Base-by-base conservation (phyloP, 495 filamentous ascomycete species). In the Penicillium lividum region DNA sequence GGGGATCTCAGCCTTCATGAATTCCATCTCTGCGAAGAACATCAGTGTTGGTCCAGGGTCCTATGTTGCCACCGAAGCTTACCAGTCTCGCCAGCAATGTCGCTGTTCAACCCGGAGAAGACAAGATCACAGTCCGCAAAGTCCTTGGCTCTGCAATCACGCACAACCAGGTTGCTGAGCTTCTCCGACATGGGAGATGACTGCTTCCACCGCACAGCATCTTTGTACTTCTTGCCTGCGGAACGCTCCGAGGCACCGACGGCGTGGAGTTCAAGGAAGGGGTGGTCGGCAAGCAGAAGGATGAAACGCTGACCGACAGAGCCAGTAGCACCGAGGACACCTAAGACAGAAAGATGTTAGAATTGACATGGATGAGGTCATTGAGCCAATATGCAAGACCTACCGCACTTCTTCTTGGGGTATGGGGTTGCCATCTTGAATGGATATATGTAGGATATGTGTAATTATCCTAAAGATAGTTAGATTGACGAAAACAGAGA, bases 291-390 rank as follows among this genome's bases (percentile, higher is more conserved):
- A 57, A 94, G 86, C 27, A 94, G 80, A 0, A 94, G 82, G 66
- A 93, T 91, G 66, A 94, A 94, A 59, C 90, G 84, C 73, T 93
- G 90, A 51, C 91, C 91, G 25, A 93, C 91, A 4, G 89, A 92
- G 60, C 91, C 91, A 22, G 77, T 79, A 59, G 77, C 77, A 60
- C 76, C 75, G 42, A 78, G 67, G 55, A 79, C 70, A 75, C 74
- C 72, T 79, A 56, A 44, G 2, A 22, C 22, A 22, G 22, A 22
- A 51, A 9, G 9, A 50, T n/a, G 61, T 75, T 42, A 71, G 61
- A 33, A 33, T 28, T n/a, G 2, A 18, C 46, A 13, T 18, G 51
- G 18, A 6, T n/a, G 3, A 49, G 18, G 15, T 15, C 7, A 18
- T 46, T 1, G 5, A 33, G 28, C n/a, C 16, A 11, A 40, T n/a